Evolutionary conservation across 2,329 filamentous ascomycete species (phyloP).

Genomic region (Botryotinia calthae): DNA sequence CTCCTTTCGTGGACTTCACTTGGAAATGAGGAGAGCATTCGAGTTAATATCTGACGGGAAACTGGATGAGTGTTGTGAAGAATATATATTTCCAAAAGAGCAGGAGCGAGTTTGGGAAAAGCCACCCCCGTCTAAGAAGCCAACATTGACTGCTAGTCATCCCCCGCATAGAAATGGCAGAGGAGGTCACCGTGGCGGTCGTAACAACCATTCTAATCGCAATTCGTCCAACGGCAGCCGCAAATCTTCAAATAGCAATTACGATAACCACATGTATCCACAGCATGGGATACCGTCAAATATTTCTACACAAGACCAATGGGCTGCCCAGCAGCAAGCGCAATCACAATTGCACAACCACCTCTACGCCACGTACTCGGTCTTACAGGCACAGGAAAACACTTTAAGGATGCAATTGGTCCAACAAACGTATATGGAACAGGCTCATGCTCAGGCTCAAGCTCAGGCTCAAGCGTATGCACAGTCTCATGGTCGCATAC

Average conservation of each 20-base stretch:
- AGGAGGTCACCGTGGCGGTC: constrained; percentile 33
- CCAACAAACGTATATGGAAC: constrained; percentile 47
- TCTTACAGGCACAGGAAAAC: constrained; percentile 46
- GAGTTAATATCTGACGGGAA: constrained; percentile 75
- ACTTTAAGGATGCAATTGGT: constrained; percentile 48
- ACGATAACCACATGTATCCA: constrained; percentile 34
- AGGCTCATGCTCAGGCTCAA: constrained; percentile 44
- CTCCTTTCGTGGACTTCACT: constrained; percentile 85
- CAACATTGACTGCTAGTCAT: constrained; percentile 51
- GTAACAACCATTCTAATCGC: constrained; percentile 31
- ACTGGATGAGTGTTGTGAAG: constrained; percentile 79
- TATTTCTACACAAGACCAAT: constrained; percentile 35
- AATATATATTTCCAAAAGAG: constrained; percentile 84
- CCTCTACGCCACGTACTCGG: constrained; percentile 40
- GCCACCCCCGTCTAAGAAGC: constrained; percentile 53
- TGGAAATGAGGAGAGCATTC: constrained; percentile 86
- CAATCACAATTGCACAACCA: constrained; percentile 41
- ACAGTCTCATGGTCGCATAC: constrained; percentile 41
- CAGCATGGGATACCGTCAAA: constrained; percentile 29
- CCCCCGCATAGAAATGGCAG: constrained; percentile 47
- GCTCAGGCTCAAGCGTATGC: constrained; percentile 41
- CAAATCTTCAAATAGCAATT: constrained; percentile 37
- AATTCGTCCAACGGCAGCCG: constrained; percentile 36
- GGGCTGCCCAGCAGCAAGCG: constrained; percentile 38
- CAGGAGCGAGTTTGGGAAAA: constrained; percentile 54